phyloP scores from a whole-genome alignment of 139 green algal species.

The Penium margaritaceum region DNA sequence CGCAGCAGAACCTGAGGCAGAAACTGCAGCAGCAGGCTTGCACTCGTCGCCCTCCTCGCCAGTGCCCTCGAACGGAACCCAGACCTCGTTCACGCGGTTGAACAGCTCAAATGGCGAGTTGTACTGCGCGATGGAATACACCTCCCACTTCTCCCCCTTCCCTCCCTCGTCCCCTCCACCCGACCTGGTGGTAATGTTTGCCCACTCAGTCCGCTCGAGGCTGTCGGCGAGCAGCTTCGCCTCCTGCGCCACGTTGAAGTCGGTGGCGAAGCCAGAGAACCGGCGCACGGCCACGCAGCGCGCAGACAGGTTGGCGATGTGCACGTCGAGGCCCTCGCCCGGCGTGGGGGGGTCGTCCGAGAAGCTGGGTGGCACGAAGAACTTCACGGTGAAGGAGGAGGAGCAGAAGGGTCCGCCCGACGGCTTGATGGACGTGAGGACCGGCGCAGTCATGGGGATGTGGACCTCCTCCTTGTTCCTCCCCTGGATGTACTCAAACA shows the following conservation, averaged over 20 bases:
- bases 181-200: not conserved
- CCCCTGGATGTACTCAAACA: slow-evolving; percentile 45
- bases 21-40: too few species aligned
- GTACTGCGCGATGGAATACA: slow-evolving; percentile 42
- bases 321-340: not conserved
- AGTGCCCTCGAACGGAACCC: slow-evolving; percentile 18
- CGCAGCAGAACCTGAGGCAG: too few species aligned
- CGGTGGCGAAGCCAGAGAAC: slow-evolving; percentile 31
- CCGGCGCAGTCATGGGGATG: slow-evolving; percentile 40
- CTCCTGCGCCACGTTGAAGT: slow-evolving; percentile 33
- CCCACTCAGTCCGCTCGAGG: slow-evolving; percentile 24
- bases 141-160: too few species aligned
- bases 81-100: slow-evolving; percentile 37
- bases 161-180: not conserved
- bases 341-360: slow-evolving; percentile 7
- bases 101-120: slow-evolving; percentile 36
- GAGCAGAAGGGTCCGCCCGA: slow-evolving; percentile 43
- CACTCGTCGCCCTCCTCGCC: slow-evolving; percentile 16
- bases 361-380: slow-evolving; percentile 29
- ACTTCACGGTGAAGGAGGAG: slow-evolving; percentile 24
- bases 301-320: not conserved
- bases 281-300: slow-evolving; percentile 28
- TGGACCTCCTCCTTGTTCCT: slow-evolving; percentile 24
- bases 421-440: slow-evolving; percentile 36
- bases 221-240: slow-evolving; percentile 13